Base-by-base conservation (phyloP, 1,284 basidiomycete species). In the Heimioporus punctisporus region DNA sequence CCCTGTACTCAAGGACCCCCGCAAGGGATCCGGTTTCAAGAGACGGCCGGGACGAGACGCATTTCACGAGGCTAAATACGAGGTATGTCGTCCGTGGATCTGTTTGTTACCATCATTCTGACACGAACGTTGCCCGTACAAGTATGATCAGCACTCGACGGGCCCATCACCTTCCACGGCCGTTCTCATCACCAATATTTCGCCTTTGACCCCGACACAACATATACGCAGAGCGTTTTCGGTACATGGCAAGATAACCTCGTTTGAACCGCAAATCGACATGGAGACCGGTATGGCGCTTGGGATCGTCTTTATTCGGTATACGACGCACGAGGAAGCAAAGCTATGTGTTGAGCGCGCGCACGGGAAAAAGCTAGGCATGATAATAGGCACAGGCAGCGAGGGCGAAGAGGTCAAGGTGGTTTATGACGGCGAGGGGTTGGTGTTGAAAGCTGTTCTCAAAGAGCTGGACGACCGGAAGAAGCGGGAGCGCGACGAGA, bases 261-360 rank as follows among this genome's bases (percentile, higher is more conserved):
- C 86, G 14, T 87, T 92, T 54, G 90, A 95, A 59, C 83, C 89
- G 37, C 92, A 95, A 67, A 83, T 91, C 57, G 92, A 97, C 73
- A 81, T 83, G 46, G 80, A 82, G 50, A 94, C 87, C 23, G 95
- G 95, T 15, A 88, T 85, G 57, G 85, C 90, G 17, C 80, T 98
- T 5, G 95, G 95, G 8, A 85, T 98, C 41, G 86, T 92, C 50
- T 86, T 84, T 66, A 81, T 98, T 63, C 85, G 83, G 58, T 98
- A 83, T 68, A 71, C 66, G 10, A 72, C 76, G 0, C 80, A 83
- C 56, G 83, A 84, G 21, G 84, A 88, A 54, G 88, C 87, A 52
- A 80, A 72, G 69, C 77, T 72, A 60, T 93, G 86, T 70, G 80
- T 80, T 52, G 81, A 81, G 62, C 76, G 77, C 61, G 83, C 88